A percentile compares a stretch with the other conserved stretches of the same genome.
These are phyloP conservation scores for Lunasporangiospora selenospora DNA, from an alignment of 192 early-diverging fungal species.

Conservation along the genomic window DNA sequence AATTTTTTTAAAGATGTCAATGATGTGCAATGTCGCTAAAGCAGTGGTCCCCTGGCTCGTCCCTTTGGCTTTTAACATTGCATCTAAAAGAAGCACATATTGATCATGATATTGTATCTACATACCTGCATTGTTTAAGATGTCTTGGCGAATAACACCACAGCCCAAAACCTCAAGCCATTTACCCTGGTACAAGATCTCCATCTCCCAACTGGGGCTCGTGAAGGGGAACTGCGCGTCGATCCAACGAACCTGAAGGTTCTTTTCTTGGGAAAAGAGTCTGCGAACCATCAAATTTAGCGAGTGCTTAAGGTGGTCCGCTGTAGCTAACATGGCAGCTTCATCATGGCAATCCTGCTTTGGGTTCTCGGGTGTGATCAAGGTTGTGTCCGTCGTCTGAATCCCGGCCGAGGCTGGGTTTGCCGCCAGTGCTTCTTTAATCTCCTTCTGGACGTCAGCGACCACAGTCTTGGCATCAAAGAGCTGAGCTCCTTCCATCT, in stretches of 20 bases:
- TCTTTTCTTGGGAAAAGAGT: slow-evolving; percentile 68
- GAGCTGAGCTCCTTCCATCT: slow-evolving; percentile 93
- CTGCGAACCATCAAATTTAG: slow-evolving; percentile 84
- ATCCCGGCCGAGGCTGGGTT: slow-evolving; percentile 24
- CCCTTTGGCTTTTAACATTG: too few relatives aligned
- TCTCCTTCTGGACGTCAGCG: slow-evolving; percentile 41
- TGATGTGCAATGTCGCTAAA: not conserved
- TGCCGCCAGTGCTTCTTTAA: slow-evolving; percentile 13
- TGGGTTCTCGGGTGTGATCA: slow-evolving; percentile 71
- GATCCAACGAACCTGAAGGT: slow-evolving; percentile 92
- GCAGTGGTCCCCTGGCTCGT: not conserved
- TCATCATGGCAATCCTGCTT: slow-evolving; percentile 73
- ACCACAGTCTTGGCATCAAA: slow-evolving; percentile 58
- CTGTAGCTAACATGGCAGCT: slow-evolving; percentile 63
- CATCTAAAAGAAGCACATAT: not conserved
- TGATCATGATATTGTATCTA: not conserved
- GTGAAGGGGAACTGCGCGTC: slow-evolving; percentile 97
- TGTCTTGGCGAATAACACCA: slow-evolving; percentile 88
- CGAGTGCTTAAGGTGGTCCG: slow-evolving; percentile 76
- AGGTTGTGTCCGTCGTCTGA: slow-evolving; percentile 53
- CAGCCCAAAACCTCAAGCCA: slow-evolving; percentile 96
- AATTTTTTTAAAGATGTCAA: slow-evolving; percentile 2
- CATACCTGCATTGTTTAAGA: slow-evolving; percentile 74
- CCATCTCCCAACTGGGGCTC: slow-evolving; percentile 96
- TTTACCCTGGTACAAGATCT: slow-evolving; percentile 89